Evolutionary conservation across 1,284 basidiomycete species (phyloP), one percentile per base, ranked within the genome.

Genomic region (Cryptococcus sp.): DNA sequence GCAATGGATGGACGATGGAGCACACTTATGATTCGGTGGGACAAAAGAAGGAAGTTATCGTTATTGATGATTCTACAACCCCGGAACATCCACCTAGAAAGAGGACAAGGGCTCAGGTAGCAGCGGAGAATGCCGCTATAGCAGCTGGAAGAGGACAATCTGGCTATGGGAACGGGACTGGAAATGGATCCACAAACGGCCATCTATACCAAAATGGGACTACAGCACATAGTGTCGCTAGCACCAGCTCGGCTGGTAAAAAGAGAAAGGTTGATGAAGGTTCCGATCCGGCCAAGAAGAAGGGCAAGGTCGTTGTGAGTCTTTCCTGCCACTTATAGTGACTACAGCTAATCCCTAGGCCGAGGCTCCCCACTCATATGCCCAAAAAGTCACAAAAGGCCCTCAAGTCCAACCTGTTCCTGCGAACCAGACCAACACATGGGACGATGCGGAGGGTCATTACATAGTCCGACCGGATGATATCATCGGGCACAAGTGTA

Each of bases 401-500:
- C 25, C 47, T 19, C 21, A 47, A 9, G 36, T 31, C n/a, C 54
- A 49, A 24, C 46, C 32, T 21, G 25, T 36, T 9, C 50, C 53
- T 14, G 40, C 54, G 1, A 39, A 39, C 36, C 36, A 39, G 36
- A 16, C 36, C 4, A 81, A 50, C 78, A 50, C 72, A 11, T 93
- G 89, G 76, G 91, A 94, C 70, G 91, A 94, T 78, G 87, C 91
- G 75, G 91, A 94, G 72, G 91, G 91, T 22, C 91, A 94, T 76
- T 94, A 93, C 73, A 90, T 94, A 67, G 87, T 94, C 70, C 85
- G 86, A 57, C 85, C 86, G 43, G 87, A 91, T 75, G 91, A 93
- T 76, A 80, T 92, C 63, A 89, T 94, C 61, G 81, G 84, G 70
- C 81, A 62, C 61, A 84, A 87, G 70, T 92, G 90, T 91, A 75